Conservation (phyloP, 306 rosid genomes). For the Acacia confusa region DNA sequence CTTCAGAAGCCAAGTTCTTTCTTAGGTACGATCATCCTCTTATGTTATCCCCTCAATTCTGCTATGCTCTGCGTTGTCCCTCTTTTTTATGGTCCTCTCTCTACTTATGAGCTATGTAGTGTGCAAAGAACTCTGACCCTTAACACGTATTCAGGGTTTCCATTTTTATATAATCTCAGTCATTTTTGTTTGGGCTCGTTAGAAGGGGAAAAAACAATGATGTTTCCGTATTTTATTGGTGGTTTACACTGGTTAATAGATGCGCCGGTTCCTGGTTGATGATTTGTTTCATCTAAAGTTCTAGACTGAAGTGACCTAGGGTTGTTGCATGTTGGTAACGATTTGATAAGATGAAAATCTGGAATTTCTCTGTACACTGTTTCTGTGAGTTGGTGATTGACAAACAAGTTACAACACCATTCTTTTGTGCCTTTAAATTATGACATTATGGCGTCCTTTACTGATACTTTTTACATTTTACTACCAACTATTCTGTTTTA, state of each 20-base stretch:
- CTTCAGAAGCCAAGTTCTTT: slow-evolving; percentile 57
- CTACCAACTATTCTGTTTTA: background rate
- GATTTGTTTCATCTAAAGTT: background rate
- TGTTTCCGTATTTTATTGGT: background rate
- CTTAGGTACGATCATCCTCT: slow-evolving; percentile 47
- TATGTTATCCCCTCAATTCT: background rate
- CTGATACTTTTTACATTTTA: background rate
- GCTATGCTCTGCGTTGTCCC: background rate
- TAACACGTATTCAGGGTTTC: background rate
- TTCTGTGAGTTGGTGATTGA: background rate
- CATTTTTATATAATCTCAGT: background rate
- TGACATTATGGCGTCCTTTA: background rate
- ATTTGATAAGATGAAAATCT: background rate
- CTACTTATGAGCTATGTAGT: background rate
- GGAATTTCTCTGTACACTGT: background rate
- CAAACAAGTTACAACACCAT: background rate
- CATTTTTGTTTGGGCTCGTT: background rate
- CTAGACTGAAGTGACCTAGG: background rate
- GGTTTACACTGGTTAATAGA: background rate
- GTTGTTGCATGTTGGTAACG: background rate
- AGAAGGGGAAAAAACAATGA: background rate
- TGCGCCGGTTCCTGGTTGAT: background rate
- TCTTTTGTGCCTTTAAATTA: background rate
- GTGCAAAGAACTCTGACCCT: background rate
- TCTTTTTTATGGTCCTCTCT: background rate